Conservation (phyloP, 1,284 basidiomycete species). For the Ustilago lituana region DNA sequence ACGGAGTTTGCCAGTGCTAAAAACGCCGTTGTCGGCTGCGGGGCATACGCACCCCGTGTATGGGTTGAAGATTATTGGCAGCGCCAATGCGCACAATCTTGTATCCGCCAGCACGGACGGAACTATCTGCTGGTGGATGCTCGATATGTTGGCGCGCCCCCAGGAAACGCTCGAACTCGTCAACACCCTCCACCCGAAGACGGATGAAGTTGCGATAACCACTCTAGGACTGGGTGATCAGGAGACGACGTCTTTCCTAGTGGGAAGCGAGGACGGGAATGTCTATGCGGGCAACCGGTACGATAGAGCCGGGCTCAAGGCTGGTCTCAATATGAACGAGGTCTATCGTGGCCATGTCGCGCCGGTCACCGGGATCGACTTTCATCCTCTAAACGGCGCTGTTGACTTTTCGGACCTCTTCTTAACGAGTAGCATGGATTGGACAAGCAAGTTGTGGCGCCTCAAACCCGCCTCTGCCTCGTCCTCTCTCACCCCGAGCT, state of each 20-base stretch:
- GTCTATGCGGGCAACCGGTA: slow-evolving; percentile 95
- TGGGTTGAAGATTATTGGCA: slow-evolving; percentile 95
- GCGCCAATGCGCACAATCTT: slow-evolving; percentile 96
- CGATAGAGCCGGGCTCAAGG: slow-evolving; percentile 93
- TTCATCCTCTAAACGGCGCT: slow-evolving; percentile 76
- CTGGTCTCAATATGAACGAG: slow-evolving; percentile 85
- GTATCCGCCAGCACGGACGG: slow-evolving; percentile 96
- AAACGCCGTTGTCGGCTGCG: slow-evolving; percentile 86
- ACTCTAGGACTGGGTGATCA: slow-evolving; percentile 90
- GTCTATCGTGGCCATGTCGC: slow-evolving; percentile 91
- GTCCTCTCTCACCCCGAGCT: not conserved
- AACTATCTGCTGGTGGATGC: slow-evolving; percentile 93
- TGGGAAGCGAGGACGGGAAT: slow-evolving; percentile 96
- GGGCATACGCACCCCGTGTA: slow-evolving; percentile 99
- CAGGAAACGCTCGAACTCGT: slow-evolving; percentile 60
- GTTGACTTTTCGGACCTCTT: slow-evolving; percentile 96
- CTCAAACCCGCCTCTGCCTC: slow-evolving; percentile 15
- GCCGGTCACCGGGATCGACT: slow-evolving; percentile 90
- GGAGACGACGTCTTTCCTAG: slow-evolving; percentile 93
- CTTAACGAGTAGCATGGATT: slow-evolving; percentile 71
- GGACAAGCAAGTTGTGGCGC: slow-evolving; percentile 60
- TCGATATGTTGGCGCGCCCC: slow-evolving; percentile 97
- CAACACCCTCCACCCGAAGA: slow-evolving; percentile 49
- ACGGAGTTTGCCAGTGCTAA: slow-evolving; percentile 86
- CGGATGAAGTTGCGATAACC: slow-evolving; percentile 92